Percentiles rank a stretch among this genome's conserved stretches.
Conservation (phyloP, 768 basidiomycete genomes). For the Mycena metata region DNA sequence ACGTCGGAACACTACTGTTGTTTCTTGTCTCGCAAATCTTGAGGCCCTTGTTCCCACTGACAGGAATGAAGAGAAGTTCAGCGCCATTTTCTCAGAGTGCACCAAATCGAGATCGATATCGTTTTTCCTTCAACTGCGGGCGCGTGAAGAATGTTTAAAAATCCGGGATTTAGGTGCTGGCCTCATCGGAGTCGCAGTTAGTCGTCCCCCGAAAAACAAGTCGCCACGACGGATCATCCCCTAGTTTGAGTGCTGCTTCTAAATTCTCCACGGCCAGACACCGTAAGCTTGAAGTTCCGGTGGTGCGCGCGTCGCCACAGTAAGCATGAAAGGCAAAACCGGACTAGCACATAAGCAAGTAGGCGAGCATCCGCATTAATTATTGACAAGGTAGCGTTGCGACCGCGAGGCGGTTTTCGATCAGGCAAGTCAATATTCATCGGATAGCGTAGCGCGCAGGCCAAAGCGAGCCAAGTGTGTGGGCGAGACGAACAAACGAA, state of each 20-base stretch:
- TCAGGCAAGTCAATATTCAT: slow-evolving; percentile 13
- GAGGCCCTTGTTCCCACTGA: background rate
- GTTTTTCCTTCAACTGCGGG: background rate
- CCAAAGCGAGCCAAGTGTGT: slow-evolving; percentile 8
- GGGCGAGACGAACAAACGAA: background rate
- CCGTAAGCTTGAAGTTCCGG: slow-evolving; percentile 16
- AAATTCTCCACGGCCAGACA: too few relatives aligned
- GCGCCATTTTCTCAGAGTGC: background rate
- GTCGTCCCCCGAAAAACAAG: slow-evolving; percentile 6
- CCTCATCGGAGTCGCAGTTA: background rate
- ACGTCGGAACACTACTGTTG: too few relatives aligned
- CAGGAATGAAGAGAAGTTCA: background rate
- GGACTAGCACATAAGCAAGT: slow-evolving; percentile 9
- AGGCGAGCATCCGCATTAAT: background rate
- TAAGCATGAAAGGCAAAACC: slow-evolving; percentile 21
- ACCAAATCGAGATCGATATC: too few relatives aligned
- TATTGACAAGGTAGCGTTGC: slow-evolving; percentile 5
- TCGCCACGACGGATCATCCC: background rate
- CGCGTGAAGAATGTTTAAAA: background rate
- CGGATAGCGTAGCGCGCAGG: slow-evolving; percentile 11
- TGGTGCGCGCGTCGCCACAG: background rate
- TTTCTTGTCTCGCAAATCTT: too few relatives aligned
- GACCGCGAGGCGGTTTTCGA: slow-evolving; percentile 23
- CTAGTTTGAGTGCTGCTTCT: background rate
- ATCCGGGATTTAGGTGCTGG: too few relatives aligned